These are phyloP conservation scores for Oryza meridionalis DNA, from an alignment of 176 grass and related monocot genomes.

Conservation along the genomic window DNA sequence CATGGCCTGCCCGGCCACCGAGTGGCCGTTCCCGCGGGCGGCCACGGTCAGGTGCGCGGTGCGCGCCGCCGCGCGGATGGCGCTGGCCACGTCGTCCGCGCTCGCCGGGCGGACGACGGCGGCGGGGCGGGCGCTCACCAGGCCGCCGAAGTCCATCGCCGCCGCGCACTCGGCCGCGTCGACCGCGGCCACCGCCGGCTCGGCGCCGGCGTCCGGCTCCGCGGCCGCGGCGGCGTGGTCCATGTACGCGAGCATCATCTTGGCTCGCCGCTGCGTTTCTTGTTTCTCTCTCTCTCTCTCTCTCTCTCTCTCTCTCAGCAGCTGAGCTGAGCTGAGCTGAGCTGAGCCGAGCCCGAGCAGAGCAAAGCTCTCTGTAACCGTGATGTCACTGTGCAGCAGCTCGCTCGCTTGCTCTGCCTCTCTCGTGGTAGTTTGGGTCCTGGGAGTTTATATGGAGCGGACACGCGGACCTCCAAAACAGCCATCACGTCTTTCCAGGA, in stretches of 20 bases:
- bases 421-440: constrained; percentile 24
- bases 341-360: constrained; percentile 4
- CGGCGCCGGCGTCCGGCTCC: constrained; percentile 32
- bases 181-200: constrained; percentile 61
- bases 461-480: constrained; percentile 39
- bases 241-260: constrained; percentile 78
- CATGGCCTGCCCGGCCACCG: constrained; percentile 74
- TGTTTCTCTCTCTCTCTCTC: not conserved
- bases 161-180: constrained; percentile 59
- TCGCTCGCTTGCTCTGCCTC: constrained; percentile 15
- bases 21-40: constrained; percentile 95
- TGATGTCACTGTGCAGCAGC: constrained; percentile 32
- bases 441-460: constrained; percentile 46
- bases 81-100: constrained; percentile 59
- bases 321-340: constrained; percentile 32
- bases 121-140: constrained; percentile 44
- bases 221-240: constrained; percentile 55
- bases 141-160: constrained; percentile 79
- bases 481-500: constrained; percentile 28
- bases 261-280: not conserved
- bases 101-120: constrained; percentile 64
- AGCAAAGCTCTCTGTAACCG: not conserved
- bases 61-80: constrained; percentile 52
- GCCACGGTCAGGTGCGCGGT: constrained; percentile 59
- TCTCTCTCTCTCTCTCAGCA: not conserved